A percentile compares a stretch with the other conserved stretches of the same genome.
Conservation (phyloP, 805 yeast genomes). For the Schwanniomyces sp. region DNA sequence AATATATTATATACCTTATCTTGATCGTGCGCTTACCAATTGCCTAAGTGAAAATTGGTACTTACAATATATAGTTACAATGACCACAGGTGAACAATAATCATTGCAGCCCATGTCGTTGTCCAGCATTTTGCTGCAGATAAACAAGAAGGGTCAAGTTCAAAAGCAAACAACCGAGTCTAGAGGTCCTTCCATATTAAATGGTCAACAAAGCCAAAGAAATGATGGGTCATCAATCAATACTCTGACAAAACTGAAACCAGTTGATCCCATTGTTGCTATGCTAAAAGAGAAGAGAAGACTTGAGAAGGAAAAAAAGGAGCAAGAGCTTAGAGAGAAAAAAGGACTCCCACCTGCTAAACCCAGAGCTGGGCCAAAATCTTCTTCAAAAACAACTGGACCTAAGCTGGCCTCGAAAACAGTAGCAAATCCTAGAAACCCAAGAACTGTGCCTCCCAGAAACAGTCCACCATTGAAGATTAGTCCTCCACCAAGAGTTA, state of each 20-base stretch:
- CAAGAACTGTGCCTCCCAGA: not conserved
- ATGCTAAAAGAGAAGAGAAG: slow-evolving; percentile 66
- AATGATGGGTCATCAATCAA: not conserved
- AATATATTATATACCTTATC: not conserved
- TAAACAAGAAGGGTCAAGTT: slow-evolving; percentile 30
- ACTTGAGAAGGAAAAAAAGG: slow-evolving; percentile 48
- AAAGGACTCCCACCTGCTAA: slow-evolving; percentile 31
- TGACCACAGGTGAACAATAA: not conserved
- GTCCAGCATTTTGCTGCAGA: slow-evolving; percentile 28
- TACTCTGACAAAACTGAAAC: slow-evolving; percentile 9
- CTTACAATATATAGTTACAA: not conserved
- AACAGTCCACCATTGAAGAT: slow-evolving; percentile 38
- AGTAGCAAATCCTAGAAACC: not conserved
- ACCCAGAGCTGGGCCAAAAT: slow-evolving; percentile 8
- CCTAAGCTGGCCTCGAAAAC: not conserved
- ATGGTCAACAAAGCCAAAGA: not conserved
- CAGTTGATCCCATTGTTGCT: slow-evolving; percentile 69
- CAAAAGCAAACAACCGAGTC: slow-evolving; percentile 1
- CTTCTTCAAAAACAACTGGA: not conserved
- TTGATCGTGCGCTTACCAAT: not conserved
- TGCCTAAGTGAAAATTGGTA: not conserved
- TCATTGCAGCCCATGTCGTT: slow-evolving; percentile 20
- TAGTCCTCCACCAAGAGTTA: slow-evolving; percentile 22
- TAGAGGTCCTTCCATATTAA: not conserved
- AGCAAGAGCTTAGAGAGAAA: slow-evolving; percentile 30